Conservation (phyloP, 164 flowering plant genomes). For the Amborella trichopoda region DNA sequence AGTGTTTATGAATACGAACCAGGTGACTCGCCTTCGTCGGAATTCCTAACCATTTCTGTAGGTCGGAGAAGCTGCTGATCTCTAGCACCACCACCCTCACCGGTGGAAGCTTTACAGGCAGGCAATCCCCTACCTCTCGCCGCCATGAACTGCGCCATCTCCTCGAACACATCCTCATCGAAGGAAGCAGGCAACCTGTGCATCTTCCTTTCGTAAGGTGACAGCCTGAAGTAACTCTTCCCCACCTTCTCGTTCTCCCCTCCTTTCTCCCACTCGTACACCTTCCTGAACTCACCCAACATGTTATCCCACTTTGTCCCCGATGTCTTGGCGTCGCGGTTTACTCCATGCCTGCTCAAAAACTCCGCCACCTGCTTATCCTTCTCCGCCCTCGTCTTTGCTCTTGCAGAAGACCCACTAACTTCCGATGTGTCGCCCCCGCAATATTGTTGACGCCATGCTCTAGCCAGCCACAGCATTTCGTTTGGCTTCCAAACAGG, state of each 20-base stretch:
- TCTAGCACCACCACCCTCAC: conserved; percentile 6
- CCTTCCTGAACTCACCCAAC: conserved; percentile 75
- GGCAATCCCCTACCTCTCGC: conserved; percentile 29
- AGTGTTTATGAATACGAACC: conserved; percentile 1
- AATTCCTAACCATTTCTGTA: conserved; percentile 7
- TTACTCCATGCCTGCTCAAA: conserved; percentile 42
- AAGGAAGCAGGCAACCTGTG: conserved; percentile 70
- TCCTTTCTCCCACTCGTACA: conserved; percentile 69
- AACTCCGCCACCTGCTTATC: conserved; percentile 67
- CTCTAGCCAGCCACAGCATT: conserved; percentile 69
- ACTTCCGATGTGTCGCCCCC: conserved; percentile 1
- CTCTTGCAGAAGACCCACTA: conserved; percentile 11
- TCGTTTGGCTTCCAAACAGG: conserved; percentile 84
- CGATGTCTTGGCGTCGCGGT: conserved; percentile 58
- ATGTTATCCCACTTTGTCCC: conserved; percentile 87
- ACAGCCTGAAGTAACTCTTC: conserved; percentile 64
- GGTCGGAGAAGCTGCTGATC: conserved; percentile 24
- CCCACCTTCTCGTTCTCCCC: conserved; percentile 43
- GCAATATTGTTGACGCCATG: conserved; percentile 54
- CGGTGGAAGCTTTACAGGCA: conserved; percentile 8
- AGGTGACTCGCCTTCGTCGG: not conserved
- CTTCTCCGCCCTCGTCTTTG: conserved; percentile 62
- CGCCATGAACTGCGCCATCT: conserved; percentile 66
- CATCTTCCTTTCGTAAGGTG: conserved; percentile 65
- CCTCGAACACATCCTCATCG: conserved; percentile 73